phyloP scores from a whole-genome alignment of 2,329 filamentous ascomycete species.

The Acarospora socialis region DNA sequence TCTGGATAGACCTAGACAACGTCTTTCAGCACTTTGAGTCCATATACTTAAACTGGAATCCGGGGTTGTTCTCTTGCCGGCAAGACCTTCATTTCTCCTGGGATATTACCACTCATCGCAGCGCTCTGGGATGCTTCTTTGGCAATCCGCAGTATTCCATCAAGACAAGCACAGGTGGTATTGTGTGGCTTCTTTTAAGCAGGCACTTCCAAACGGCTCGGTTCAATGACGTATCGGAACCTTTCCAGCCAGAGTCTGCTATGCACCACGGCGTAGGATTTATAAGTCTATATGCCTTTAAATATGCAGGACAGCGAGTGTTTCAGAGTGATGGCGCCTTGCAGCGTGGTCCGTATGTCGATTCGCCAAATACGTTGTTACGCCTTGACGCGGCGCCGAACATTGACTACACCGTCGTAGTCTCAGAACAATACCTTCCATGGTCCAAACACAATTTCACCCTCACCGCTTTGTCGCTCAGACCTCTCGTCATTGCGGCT shows the following conservation, averaged over 20 bases:
- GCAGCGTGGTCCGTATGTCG: constrained; percentile 73
- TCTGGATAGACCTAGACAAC: constrained; percentile 85
- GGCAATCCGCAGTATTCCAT: constrained; percentile 48
- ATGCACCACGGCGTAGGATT: too few relatives aligned
- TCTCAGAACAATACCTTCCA: constrained; percentile 67
- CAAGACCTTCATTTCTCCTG: constrained; percentile 87
- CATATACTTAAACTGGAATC: constrained; percentile 96
- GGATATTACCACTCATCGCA: constrained; percentile 40
- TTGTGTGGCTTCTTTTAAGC: constrained; percentile 71
- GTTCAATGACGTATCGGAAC: too few relatives aligned
- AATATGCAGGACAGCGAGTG: constrained; percentile 54
- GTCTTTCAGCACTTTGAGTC: constrained; percentile 88
- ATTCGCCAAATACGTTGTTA: constrained; percentile 82
- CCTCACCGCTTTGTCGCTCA: constrained; percentile 63
- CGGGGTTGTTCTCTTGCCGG: constrained; percentile 61
- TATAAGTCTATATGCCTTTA: constrained; percentile 75
- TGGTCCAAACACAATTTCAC: constrained; percentile 69
- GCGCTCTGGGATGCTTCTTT: constrained; percentile 61
- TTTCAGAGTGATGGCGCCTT: constrained; percentile 58
- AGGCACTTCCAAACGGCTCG: constrained; percentile 71
- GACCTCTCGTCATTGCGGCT: constrained; percentile 37
- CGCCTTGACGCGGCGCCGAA: constrained; percentile 48
- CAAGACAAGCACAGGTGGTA: constrained; percentile 38
- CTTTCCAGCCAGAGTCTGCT: too few relatives aligned
- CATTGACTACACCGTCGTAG: constrained; percentile 47